Percentiles rank a stretch among this genome's conserved stretches.
Evolutionary conservation across 164 flowering plant species (phyloP).

Genomic region (Amborella trichopoda): DNA sequence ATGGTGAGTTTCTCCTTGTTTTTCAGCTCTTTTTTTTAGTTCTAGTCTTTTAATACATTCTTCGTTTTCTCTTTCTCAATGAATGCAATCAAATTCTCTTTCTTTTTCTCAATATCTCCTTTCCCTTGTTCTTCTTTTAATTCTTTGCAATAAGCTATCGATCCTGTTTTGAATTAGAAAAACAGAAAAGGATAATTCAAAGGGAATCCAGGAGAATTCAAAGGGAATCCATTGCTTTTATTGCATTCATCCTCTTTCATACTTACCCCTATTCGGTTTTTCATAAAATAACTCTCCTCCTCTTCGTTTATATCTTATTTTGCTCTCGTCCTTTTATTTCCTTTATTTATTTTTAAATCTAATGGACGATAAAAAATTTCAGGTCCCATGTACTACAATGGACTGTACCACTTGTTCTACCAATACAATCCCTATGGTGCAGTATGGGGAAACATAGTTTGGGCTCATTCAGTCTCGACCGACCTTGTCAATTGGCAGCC

Average conservation of each 20-base stretch:
- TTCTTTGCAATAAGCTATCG: too few relatives aligned
- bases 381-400: constrained; percentile 28
- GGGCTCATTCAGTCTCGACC: constrained; percentile 42
- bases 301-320: background rate
- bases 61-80: background rate
- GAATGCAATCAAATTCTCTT: background rate
- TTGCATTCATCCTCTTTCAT: background rate
- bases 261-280: background rate
- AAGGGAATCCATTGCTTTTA: background rate
- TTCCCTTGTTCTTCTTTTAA: too few relatives aligned
- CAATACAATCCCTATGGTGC: constrained; percentile 35
- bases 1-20: constrained; percentile 10
- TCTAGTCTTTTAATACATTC: too few relatives aligned
- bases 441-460: constrained; percentile 35
- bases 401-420: constrained; percentile 28
- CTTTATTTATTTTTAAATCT: too few relatives aligned
- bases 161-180: background rate
- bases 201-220: too few relatives aligned
- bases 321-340: background rate
- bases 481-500: constrained; percentile 43
- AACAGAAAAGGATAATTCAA: background rate
- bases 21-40: background rate
- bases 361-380: constrained; percentile 6
- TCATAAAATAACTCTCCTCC: background rate
- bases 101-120: too few relatives aligned